These are phyloP conservation scores for Aspergillus indologenus DNA, from an alignment of 495 filamentous ascomycete genomes.

Conservation along the genomic window DNA sequence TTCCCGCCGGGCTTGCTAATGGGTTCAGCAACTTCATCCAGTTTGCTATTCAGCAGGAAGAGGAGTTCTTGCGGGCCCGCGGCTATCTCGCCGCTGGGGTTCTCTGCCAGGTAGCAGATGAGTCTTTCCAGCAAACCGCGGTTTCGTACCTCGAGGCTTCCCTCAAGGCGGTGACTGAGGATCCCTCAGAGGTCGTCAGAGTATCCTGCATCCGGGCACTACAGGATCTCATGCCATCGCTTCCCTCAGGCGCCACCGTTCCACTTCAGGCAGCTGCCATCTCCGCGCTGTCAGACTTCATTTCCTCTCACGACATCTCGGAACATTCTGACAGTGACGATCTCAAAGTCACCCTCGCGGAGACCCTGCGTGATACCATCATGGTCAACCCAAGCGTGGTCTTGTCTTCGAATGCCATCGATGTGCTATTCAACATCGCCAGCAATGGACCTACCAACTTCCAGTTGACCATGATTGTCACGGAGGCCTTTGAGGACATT, in stretches of 20 bases:
- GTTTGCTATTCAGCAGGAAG: slow-evolving; percentile 66
- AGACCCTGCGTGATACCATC: slow-evolving; percentile 81
- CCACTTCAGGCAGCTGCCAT: slow-evolving; percentile 73
- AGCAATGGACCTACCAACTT: slow-evolving; percentile 85
- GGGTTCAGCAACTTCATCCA: slow-evolving; percentile 75
- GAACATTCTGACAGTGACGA: slow-evolving; percentile 86
- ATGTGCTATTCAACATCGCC: slow-evolving; percentile 85
- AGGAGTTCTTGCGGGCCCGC: slow-evolving; percentile 73
- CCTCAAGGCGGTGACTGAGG: slow-evolving; percentile 68
- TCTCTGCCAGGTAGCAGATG: slow-evolving; percentile 57
- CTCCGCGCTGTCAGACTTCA: slow-evolving; percentile 69
- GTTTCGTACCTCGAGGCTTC: slow-evolving; percentile 68
- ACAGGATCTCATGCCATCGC: slow-evolving; percentile 71
- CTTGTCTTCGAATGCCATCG: slow-evolving; percentile 67
- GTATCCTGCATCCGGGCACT: slow-evolving; percentile 87
- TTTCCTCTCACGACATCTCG: slow-evolving; percentile 72
- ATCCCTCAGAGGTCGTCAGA: slow-evolving; percentile 81
- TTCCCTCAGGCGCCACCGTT: slow-evolving; percentile 49
- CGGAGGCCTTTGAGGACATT: slow-evolving; percentile 87
- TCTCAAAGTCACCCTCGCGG: slow-evolving; percentile 82
- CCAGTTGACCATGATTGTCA: slow-evolving; percentile 77
- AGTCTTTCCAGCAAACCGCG: slow-evolving; percentile 51
- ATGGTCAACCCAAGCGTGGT: slow-evolving; percentile 70
- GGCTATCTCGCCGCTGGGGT: slow-evolving; percentile 81
- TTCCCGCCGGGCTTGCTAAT: slow-evolving; percentile 62